Percentiles rank a stretch among this genome's conserved stretches.
phyloP scores from a whole-genome alignment of 768 basidiomycete genomes.

The Leccinum subtestaceum region DNA sequence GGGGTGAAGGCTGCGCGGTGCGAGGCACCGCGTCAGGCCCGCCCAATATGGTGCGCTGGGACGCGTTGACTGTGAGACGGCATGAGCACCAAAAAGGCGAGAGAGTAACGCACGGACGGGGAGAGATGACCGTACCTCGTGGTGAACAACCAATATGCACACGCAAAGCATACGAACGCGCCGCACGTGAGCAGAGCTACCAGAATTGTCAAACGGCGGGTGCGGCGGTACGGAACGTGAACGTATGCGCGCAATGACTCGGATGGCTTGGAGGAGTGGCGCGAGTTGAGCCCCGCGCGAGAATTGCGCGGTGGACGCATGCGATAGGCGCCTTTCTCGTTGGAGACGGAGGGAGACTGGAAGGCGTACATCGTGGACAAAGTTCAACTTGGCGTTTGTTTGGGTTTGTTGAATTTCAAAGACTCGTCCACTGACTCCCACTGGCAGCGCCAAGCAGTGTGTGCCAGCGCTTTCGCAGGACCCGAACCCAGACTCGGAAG shows the following conservation, averaged over 20 bases:
- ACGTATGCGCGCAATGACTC: not conserved
- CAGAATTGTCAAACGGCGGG: conserved; percentile 41
- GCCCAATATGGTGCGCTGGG: conserved; percentile 10
- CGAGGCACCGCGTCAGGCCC: not conserved
- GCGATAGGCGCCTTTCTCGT: conserved; percentile 66
- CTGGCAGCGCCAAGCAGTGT: too few relatives aligned
- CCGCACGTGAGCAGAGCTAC: conserved; percentile 46
- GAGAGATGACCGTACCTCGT: conserved; percentile 51
- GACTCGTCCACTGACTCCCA: too few relatives aligned
- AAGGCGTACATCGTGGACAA: conserved; percentile 18
- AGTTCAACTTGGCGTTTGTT: conserved; percentile 6
- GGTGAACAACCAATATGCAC: conserved; percentile 62
- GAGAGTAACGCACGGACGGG: conserved; percentile 16
- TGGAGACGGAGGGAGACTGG: conserved; percentile 59
- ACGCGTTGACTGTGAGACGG: conserved; percentile 17
- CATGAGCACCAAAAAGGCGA: conserved; percentile 18
- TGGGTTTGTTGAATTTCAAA: not conserved
- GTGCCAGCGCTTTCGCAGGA: too few relatives aligned
- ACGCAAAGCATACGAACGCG: conserved; percentile 51
- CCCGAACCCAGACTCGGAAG: too few relatives aligned
- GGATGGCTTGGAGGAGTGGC: conserved; percentile 12
- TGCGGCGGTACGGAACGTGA: conserved; percentile 23
- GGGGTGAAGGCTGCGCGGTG: not conserved
- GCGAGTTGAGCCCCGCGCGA: conserved; percentile 19
- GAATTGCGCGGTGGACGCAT: conserved; percentile 47